Conservation (phyloP, 768 basidiomycete species). For the Pleurotus sapidus region DNA sequence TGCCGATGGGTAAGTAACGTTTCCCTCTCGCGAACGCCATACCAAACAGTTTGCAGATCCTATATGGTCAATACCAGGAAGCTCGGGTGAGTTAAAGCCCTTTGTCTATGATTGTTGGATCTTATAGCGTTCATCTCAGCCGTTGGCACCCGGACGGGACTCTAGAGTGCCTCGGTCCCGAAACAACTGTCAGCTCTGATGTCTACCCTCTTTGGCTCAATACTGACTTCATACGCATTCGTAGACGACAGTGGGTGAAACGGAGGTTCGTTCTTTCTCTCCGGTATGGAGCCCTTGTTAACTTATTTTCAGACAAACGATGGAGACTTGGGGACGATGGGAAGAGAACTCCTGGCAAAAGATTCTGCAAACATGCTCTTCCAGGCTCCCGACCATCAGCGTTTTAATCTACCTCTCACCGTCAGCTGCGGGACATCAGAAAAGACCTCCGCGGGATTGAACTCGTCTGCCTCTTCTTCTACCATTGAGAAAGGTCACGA, state of each 20-base stretch:
- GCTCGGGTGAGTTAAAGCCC: constrained; percentile 27
- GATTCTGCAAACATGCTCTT: background rate
- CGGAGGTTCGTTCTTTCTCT: background rate
- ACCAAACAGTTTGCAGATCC: constrained; percentile 20
- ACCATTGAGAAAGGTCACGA: constrained; percentile 27
- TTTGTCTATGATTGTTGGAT: too few relatives aligned
- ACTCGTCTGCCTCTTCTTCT: constrained; percentile 7
- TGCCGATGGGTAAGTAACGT: constrained; percentile 26
- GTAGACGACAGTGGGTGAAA: too few relatives aligned
- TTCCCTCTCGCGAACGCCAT: background rate
- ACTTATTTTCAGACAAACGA: background rate
- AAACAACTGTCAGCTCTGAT: too few relatives aligned
- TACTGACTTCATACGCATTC: too few relatives aligned
- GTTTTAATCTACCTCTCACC: background rate
- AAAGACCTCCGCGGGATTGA: constrained; percentile 25
- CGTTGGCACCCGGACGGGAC: constrained; percentile 49
- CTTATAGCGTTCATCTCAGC: background rate
- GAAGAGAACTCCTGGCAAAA: background rate
- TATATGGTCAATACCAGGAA: constrained; percentile 68
- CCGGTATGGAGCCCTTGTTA: too few relatives aligned
- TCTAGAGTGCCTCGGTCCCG: constrained; percentile 49
- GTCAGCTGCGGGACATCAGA: constrained; percentile 12
- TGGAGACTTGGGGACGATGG: too few relatives aligned
- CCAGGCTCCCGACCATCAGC: background rate
- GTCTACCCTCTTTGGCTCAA: too few relatives aligned